phyloP scores from a whole-genome alignment of 1,284 basidiomycete genomes.

The Grifola frondosa region DNA sequence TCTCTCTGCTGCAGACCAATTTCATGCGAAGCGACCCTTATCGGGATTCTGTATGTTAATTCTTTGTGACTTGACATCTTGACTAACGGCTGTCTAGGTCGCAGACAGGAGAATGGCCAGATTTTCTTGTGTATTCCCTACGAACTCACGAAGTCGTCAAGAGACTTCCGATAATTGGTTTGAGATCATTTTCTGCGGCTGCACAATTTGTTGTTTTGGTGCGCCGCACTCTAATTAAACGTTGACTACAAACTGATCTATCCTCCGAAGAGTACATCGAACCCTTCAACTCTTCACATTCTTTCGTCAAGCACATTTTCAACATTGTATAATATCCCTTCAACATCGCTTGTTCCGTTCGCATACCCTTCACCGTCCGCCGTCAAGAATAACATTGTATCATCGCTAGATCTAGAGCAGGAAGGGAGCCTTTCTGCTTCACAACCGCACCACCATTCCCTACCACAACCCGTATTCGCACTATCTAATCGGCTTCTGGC shows the following conservation, averaged over 20 bases:
- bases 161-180: conserved; percentile 43
- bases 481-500: conserved; percentile 64
- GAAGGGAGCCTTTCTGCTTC: conserved; percentile 5
- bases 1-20: conserved; percentile 25
- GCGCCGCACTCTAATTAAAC: conserved; percentile 27
- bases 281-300: conserved; percentile 56
- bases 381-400: conserved; percentile 33
- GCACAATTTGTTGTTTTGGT: conserved; percentile 58
- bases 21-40: conserved; percentile 42
- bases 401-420: conserved; percentile 35
- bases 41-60: conserved; percentile 57
- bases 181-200: conserved; percentile 50
- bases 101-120: conserved; percentile 18
- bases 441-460: conserved; percentile 11
- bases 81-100: conserved; percentile 14
- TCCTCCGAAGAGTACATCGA: conserved; percentile 50
- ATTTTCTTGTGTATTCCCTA: conserved; percentile 59
- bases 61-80: conserved; percentile 3
- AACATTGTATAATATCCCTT: conserved; percentile 50
- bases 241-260: conserved; percentile 5
- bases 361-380: conserved; percentile 26
- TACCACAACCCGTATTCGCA: conserved; percentile 52
- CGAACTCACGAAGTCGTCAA: conserved; percentile 54
- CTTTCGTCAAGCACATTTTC: conserved; percentile 54
- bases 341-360: conserved; percentile 44